These are phyloP conservation scores for Aspergillus felis DNA, from an alignment of 2,329 filamentous ascomycete genomes.

Conservation along the genomic window DNA sequence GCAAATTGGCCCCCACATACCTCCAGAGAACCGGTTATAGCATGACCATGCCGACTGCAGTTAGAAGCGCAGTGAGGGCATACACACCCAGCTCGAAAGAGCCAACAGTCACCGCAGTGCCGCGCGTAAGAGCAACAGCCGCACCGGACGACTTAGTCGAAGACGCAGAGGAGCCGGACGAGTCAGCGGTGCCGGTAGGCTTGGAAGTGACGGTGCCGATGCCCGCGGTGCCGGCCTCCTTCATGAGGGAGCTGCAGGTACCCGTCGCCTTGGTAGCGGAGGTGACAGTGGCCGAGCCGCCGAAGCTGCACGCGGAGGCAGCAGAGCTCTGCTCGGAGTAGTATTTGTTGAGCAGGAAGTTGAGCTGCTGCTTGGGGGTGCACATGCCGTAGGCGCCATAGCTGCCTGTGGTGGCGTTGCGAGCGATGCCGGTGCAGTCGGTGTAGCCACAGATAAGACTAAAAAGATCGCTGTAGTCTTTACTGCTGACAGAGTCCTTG, in stretches of 20 bases:
- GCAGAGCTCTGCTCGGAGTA: slow-evolving; percentile 31
- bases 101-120: slow-evolving; percentile 27
- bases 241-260: slow-evolving; percentile 33
- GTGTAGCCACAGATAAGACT: slow-evolving; percentile 41
- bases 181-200: slow-evolving; percentile 22
- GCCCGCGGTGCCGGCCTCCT: slow-evolving; percentile 35
- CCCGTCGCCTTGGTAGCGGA: slow-evolving; percentile 27
- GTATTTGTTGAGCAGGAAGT: slow-evolving; percentile 39
- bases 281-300: slow-evolving; percentile 35
- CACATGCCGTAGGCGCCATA: slow-evolving; percentile 47
- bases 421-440: slow-evolving; percentile 37
- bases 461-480: slow-evolving; percentile 67
- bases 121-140: slow-evolving; percentile 22
- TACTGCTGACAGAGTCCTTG: slow-evolving; percentile 50
- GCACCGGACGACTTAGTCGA: slow-evolving; percentile 23
- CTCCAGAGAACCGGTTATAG: slow-evolving; percentile 24
- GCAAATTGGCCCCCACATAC: too few species aligned
- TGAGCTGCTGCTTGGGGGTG: slow-evolving; percentile 38
- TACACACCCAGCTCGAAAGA: slow-evolving; percentile 36
- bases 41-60: slow-evolving; percentile 42
- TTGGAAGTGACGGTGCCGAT: slow-evolving; percentile 33
- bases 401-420: slow-evolving; percentile 36
- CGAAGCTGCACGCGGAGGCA: slow-evolving; percentile 39
- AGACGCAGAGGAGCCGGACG: slow-evolving; percentile 12
- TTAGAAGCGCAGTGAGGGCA: slow-evolving; percentile 33